Evolutionary conservation across 257 asterid species (phyloP).

Genomic region (Capsicum chinense): DNA sequence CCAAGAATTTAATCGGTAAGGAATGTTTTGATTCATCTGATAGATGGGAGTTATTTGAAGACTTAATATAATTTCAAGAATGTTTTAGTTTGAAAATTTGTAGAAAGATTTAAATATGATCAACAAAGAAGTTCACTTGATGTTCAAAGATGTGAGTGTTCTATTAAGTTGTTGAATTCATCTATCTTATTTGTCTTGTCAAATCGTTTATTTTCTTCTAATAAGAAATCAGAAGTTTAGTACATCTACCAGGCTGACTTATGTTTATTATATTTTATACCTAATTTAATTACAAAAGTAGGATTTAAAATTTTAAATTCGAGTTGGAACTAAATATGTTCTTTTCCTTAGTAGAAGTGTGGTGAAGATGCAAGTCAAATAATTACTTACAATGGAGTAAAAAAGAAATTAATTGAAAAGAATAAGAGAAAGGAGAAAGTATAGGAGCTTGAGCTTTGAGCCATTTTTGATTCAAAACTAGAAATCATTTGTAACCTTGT

Average conservation of each 20-base stretch:
- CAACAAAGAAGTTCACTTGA: slow-evolving; percentile 65
- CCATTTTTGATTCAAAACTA: slow-evolving; percentile 60
- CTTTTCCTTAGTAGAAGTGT: slow-evolving; percentile 44
- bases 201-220: not conserved
- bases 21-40: too few relatives aligned
- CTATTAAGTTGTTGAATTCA: slow-evolving; percentile 3
- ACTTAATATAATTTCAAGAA: not conserved
- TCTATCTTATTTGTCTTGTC: not conserved
- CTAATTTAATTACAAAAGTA: not conserved
- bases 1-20: too few relatives aligned
- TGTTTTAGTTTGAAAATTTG: slow-evolving; percentile 71
- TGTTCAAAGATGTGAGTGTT: slow-evolving; percentile 72
- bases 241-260: too few relatives aligned
- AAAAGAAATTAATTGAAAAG: slow-evolving; percentile 53
- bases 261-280: too few relatives aligned
- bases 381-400: slow-evolving; percentile 60
- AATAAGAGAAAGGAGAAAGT: slow-evolving; percentile 65
- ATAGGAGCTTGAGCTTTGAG: slow-evolving; percentile 55
- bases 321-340: not conserved
- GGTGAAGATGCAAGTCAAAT: slow-evolving; percentile 60
- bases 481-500: slow-evolving; percentile 80
- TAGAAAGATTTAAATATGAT: slow-evolving; percentile 69
- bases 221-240: not conserved
- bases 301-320: not conserved
- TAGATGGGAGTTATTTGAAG: too few relatives aligned